Evolutionary conservation across 1,284 basidiomycete genomes (phyloP), one percentile per base, ranked within the genome.

Genomic region (Moesziomyces sp.): DNA sequence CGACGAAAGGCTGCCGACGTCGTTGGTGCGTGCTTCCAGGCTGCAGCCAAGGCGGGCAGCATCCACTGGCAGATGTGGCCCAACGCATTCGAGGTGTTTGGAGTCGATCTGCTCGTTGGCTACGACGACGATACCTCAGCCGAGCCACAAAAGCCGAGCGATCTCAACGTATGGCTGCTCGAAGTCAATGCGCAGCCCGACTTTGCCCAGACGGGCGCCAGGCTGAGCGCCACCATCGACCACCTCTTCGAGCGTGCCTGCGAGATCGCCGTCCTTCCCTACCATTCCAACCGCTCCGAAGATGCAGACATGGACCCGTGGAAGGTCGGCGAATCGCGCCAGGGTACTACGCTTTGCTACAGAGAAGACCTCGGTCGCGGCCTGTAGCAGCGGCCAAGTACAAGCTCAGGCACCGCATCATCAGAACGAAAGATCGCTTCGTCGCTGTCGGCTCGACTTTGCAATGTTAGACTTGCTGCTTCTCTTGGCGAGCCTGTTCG

Each of bases 141-240:
- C 4, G 23, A 18, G 16, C 35, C 19, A 9, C 28, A 21, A 3
- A 14, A 16, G 13, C 21, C 43, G 14, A 8, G 30, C 1, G 51
- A 74, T 14, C 52, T 92, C 60, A 88, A 89, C 70, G 90, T 93
- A 3, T 91, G 91, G 63, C 86, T 98, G 4, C 87, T 98, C 28
- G 96, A 98, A 84, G 88, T 97, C 80, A 98, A 98, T 83, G 91
- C 95, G 2, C 95, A 97, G 76, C 96, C 96, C 3, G 96, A 97
- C 57, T 97, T 98, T 74, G 92, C 95, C 78, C 89, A 97, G 70
- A 95, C 93, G 0, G 97, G 96, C 0, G 87, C 89, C n/a, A 88
- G 92, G 43, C 86, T 98, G 46, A 88, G 89, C 5, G 91, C 90
- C 88, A 89, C 94, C 46, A 85, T 94, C 46, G 89, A 92, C 71